Conservation (phyloP, 1,284 basidiomycete genomes). For the Serendipita sp. region DNA sequence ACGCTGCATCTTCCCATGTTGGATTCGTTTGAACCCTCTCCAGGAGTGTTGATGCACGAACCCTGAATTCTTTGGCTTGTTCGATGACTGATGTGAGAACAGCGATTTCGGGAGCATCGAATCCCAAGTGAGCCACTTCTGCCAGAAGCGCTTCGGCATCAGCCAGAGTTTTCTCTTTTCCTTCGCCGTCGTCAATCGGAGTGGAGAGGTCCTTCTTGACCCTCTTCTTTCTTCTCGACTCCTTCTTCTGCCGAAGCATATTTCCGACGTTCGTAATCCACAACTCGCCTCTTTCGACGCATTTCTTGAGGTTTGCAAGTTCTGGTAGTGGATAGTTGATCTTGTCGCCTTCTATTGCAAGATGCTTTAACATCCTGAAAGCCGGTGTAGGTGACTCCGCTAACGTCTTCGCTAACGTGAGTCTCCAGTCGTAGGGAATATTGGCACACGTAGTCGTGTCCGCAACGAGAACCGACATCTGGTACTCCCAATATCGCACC, state of each 20-base stretch:
- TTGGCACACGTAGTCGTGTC: conserved; percentile 59
- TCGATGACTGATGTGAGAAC: conserved; percentile 41
- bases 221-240: conserved; percentile 8
- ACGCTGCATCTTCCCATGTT: conserved; percentile 21
- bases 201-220: not conserved
- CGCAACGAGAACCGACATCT: conserved; percentile 52
- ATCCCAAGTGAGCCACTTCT: conserved; percentile 62
- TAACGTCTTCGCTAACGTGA: conserved; percentile 55
- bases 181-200: conserved; percentile 4
- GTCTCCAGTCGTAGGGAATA: conserved; percentile 62
- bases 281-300: conserved; percentile 65
- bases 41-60: conserved; percentile 40
- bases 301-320: conserved; percentile 56
- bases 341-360: conserved; percentile 77
- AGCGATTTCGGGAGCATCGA: conserved; percentile 62
- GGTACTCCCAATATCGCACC: conserved; percentile 70
- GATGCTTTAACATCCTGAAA: conserved; percentile 59
- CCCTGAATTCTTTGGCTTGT: conserved; percentile 51
- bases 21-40: conserved; percentile 18
- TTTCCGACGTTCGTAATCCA: conserved; percentile 72
- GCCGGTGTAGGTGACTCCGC: conserved; percentile 54
- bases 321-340: conserved; percentile 66
- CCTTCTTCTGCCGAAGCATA: conserved; percentile 13
- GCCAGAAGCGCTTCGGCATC: conserved; percentile 54
- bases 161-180: conserved; percentile 24